Evolutionary conservation across 805 yeast species (phyloP), one percentile per base, ranked within the genome.

Genomic region (Pichia deserticola): DNA sequence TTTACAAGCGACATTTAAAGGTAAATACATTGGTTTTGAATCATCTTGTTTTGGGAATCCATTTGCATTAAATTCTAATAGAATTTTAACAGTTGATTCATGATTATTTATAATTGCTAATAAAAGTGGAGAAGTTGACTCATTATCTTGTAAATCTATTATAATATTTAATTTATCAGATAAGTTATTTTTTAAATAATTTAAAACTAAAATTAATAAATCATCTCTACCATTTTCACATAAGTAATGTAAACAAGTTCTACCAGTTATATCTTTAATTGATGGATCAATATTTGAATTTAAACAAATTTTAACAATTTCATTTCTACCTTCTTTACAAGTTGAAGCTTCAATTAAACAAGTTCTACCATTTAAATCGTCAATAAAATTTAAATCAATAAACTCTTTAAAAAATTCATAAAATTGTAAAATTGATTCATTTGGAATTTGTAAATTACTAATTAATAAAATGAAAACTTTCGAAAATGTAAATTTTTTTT

Each of bases 221-320:
- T 73, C 77, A 35, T 66, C 59, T 52, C 78, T 71, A 0, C 82
- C 83, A 46, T 70, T 58, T 52, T 79, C 83, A 3, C 95, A 77
- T 5, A 96, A 95, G 62, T 89, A 89, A 65, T 92, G 98, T 15
- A 93, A 68, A 27, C 97, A 90, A 1, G 84, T 81, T 54, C 92
- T 76, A 4, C 95, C 95, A 56, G 81, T 79, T 44, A 77, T 72
- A 64, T 86, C 95, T 58, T 74, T 77, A 13, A 68, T 62, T 6
- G 63, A 56, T 7, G 65, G 59, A 50, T 63, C 63, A 12, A 60
- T 51, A 38, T 54, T 56, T 29, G 57, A 45, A 13, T 54, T 45
- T 10, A 67, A 52, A 37, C 64, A 63, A 42, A 65, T 52, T 38
- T 57, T 48, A 9, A 67, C 56, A 7, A 64, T 54, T 36, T 57